These are phyloP conservation scores for Emmonsiellopsis sp. DNA, from an alignment of 2,329 filamentous ascomycete genomes.

Conservation along the genomic window DNA sequence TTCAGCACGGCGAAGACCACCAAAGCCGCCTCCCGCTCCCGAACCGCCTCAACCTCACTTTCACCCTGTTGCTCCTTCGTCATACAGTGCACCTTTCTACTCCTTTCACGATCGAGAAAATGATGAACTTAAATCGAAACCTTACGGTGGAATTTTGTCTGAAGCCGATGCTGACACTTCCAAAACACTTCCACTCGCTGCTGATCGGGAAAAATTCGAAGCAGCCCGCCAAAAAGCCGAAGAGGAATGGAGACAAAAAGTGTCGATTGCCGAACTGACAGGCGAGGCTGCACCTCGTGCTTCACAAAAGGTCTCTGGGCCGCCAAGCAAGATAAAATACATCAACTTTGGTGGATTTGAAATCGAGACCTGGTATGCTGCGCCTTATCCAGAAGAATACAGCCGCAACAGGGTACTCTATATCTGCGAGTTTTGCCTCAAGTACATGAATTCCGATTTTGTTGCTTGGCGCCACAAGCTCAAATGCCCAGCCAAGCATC, in stretches of 20 bases:
- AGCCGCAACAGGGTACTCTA: conserved; percentile 94
- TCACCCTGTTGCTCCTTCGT: conserved; percentile 50
- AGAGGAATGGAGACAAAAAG: conserved; percentile 73
- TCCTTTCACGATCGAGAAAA: conserved; percentile 82
- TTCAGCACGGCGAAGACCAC: conserved; percentile 39
- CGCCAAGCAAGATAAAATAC: conserved; percentile 93
- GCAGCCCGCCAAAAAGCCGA: conserved; percentile 84
- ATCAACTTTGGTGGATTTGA: conserved; percentile 97
- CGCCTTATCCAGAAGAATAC: conserved; percentile 96
- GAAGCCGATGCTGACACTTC: conserved; percentile 87
- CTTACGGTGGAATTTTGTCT: conserved; percentile 85
- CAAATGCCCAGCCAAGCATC: conserved; percentile 94
- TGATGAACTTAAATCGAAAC: conserved; percentile 84
- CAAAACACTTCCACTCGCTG: conserved; percentile 70
- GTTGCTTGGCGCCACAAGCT: conserved; percentile 96
- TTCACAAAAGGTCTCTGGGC: conserved; percentile 67
- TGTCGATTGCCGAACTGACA: conserved; percentile 53
- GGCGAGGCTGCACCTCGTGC: conserved; percentile 55
- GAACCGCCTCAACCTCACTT: conserved; percentile 47
- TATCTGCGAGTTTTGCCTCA: conserved; percentile 97
- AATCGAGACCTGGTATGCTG: conserved; percentile 98
- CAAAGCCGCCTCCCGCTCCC: conserved; percentile 31
- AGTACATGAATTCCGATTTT: conserved; percentile 99
- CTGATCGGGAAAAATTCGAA: conserved; percentile 80
- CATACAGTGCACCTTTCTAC: conserved; percentile 72